A percentile compares a stretch with the other conserved stretches of the same genome.
Conservation (phyloP, 768 basidiomycete genomes). For the Boletus reticulatus region DNA sequence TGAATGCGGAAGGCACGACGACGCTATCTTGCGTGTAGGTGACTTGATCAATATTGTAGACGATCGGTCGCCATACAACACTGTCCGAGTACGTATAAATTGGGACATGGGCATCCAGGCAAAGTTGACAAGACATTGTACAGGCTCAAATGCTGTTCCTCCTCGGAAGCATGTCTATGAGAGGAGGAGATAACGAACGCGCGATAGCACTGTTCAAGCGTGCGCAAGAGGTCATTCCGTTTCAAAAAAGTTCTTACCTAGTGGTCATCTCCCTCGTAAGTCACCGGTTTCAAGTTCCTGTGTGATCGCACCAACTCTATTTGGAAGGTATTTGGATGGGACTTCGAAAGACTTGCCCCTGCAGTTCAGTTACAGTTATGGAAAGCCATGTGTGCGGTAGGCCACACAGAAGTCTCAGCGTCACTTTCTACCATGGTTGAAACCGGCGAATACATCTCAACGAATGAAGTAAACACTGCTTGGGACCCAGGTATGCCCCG, state of each 20-base stretch:
- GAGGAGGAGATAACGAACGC: neutral
- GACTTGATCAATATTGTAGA: too few species aligned
- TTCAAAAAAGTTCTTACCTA: neutral
- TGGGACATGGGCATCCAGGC: too few species aligned
- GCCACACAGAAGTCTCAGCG: neutral
- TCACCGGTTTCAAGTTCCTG: fast-evolving
- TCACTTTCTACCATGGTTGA: too few species aligned
- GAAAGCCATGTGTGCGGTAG: too few species aligned
- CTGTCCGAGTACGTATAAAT: too few species aligned
- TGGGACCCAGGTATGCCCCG: too few species aligned
- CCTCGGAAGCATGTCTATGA: neutral
- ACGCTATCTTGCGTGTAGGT: too few species aligned
- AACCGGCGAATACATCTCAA: too few species aligned
- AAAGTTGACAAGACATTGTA: neutral
- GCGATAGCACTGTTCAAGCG: neutral
- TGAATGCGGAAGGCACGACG: neutral
- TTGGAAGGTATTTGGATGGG: conserved; percentile 12
- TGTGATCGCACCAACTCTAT: neutral
- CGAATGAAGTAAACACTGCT: too few species aligned
- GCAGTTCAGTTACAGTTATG: neutral
- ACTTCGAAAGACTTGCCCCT: conserved; percentile 6
- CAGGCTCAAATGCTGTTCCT: neutral
- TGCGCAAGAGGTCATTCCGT: neutral
- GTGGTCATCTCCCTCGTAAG: neutral
- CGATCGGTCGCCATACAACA: too few species aligned